A percentile compares a stretch with the other conserved stretches of the same genome.
Conservation (phyloP, 106 monocot genomes). For the Dendrobium nobile region DNA sequence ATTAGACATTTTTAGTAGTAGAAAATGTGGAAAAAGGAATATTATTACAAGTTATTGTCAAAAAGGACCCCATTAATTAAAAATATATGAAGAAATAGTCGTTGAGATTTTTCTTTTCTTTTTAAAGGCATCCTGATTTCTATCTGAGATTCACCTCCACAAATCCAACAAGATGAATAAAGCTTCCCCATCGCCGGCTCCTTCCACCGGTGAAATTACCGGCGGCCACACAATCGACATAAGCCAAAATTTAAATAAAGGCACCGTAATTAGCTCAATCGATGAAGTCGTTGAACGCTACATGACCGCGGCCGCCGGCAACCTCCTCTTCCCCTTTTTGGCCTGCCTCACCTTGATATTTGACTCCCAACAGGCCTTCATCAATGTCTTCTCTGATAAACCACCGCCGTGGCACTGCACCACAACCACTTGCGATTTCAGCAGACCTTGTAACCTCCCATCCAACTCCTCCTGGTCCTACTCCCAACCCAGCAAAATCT, state of each 20-base stretch:
- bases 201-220: too few species aligned
- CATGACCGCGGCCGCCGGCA: neutral
- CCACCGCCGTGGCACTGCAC: slow-evolving; percentile 22
- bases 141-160: too few species aligned
- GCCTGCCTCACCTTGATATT: slow-evolving; percentile 21
- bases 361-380: slow-evolving; percentile 38
- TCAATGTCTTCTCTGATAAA: slow-evolving; percentile 33
- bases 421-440: neutral
- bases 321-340: slow-evolving; percentile 18
- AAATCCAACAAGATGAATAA: too few species aligned
- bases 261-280: neutral
- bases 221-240: neutral
- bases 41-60: too few species aligned
- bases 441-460: neutral
- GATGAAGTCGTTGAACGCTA: slow-evolving; percentile 9
- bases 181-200: too few species aligned
- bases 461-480: slow-evolving; percentile 16
- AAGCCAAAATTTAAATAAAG: neutral
- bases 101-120: too few species aligned
- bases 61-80: too few species aligned
- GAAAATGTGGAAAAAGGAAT: too few species aligned
- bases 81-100: too few species aligned
- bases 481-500: neutral
- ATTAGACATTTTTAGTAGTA: too few species aligned
- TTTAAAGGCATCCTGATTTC: too few species aligned